Base-by-base conservation (phyloP, 2,329 filamentous ascomycete species). In the Arthroderma sp. region DNA sequence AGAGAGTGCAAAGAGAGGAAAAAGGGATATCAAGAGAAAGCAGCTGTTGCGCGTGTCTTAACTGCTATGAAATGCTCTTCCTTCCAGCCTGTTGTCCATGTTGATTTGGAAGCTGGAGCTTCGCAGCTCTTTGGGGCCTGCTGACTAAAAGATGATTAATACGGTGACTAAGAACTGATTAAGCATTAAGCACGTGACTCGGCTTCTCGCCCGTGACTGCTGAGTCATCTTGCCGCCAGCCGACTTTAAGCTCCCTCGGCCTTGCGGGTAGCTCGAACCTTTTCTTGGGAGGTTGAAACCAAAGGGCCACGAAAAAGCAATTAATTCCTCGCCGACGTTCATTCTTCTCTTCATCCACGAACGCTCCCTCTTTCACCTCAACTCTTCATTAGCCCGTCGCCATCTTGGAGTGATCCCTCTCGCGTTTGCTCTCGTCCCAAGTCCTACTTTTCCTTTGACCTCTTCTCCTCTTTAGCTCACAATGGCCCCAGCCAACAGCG, bases 401-500 rank as follows among this genome's bases (percentile, higher is more conserved):
- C 56, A 15, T 15, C 4, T 17, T 33, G 19, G 51, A 28, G 33
- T 54, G 33, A 23, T 35, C 19, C 19, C 8, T 51, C 31, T 52
- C 19, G 44, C 56, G 28, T 44, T 35, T 31, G 54, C 53, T 13
- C 31, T 25, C 19, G 33, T 52, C 6, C 38, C 19, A 17, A 21
- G 33, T 7, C 39, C 39, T 31, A 13, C 17, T 37, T 37, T 13
- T 31, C 31, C 37, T 43, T 39, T 54, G 39, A 21, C 19, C 13
- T 55, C 28, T 62, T 56, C 39, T 56, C 55, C 56, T 57, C 28
- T 15, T 31, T 55, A 59, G 55, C 54, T 71, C 73, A 75, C 80
- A 80, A 96, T 96, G 91, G 87, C 89, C 74, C 87, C 88, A 71
- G 84, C 91, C 75, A 85, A 87, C 71, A 87, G 93, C 70, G 83